Conservation (phyloP, 2,329 filamentous ascomycete genomes). For the Fonsecaea pedrosoi region DNA sequence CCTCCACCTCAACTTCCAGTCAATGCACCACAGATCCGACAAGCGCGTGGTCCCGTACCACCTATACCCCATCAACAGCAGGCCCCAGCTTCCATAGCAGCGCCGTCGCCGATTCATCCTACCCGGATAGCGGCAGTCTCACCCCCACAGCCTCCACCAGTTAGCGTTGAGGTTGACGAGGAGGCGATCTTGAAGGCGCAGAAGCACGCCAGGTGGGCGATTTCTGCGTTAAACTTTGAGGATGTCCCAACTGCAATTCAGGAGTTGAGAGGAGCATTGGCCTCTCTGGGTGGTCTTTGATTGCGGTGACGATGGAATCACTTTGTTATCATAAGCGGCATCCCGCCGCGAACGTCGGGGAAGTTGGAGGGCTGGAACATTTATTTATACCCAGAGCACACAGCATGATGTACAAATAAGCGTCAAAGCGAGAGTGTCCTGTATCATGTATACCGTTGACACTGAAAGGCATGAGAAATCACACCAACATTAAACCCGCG, state of each 20-base stretch:
- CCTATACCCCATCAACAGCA: constrained; percentile 27
- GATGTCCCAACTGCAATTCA: constrained; percentile 88
- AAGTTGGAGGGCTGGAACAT: not conserved
- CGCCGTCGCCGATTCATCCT: constrained; percentile 30
- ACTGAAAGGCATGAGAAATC: no score
- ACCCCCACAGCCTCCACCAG: constrained; percentile 36
- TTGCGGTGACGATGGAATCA: not conserved
- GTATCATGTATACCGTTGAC: no score
- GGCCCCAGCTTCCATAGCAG: constrained; percentile 4
- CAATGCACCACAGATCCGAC: constrained; percentile 32
- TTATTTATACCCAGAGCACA: not conserved
- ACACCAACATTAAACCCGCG: no score
- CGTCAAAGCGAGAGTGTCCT: no score
- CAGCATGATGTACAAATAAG: not conserved
- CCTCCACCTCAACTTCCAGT: constrained; percentile 29
- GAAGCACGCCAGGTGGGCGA: constrained; percentile 96
- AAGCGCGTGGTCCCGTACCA: constrained; percentile 30
- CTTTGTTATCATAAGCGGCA: not conserved
- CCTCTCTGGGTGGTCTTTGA: constrained; percentile 69
- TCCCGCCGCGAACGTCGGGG: not conserved
- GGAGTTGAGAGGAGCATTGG: constrained; percentile 78
- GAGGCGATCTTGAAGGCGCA: constrained; percentile 80
- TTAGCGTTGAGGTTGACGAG: constrained; percentile 61
- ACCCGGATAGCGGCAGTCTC: constrained; percentile 21
- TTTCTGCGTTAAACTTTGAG: constrained; percentile 95